Evolutionary conservation across 1,284 basidiomycete species (phyloP), one percentile per base, ranked within the genome.

Genomic region (Singerocomus inundabilis): DNA sequence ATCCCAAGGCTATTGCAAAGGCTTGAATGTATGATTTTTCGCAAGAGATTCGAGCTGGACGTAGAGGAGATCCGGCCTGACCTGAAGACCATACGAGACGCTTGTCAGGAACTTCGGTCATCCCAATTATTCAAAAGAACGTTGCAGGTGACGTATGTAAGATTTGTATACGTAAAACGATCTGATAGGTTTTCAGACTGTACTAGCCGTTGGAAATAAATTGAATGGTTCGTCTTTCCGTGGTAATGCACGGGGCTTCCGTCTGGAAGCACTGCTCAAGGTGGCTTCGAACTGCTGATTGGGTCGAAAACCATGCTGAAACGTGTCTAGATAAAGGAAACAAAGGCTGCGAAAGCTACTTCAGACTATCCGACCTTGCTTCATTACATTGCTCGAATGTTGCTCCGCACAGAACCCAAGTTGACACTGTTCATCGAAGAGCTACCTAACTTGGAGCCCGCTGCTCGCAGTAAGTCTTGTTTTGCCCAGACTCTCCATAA

Each of bases 31-130:
- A 93, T 95, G 86, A 66, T 93, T 13, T 95, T 89, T 68, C 82
- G 91, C 21, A 78, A 84, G 21, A 85, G 83, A 55, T 78, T 96
- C 21, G 90, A 94, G 48, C 62, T 92, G 39, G 90, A 93, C 30
- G 76, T 94, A 32, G 89, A 86, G 52, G 93, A 96, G 70, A 78
- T 91, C 35, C 80, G 88, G 32, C 91, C 91, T 1, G 92, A 96
- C 55, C 67, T 96, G 12, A 80, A 85, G 56, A 84, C 84, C 15
- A 64, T 96, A n/a, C 78, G 84, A 42, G 79, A 80, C 52, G 91
- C 91, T 0, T 85, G 82, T 32, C 75, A 73, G 26, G 90, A 96
- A 63, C 67, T 96, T n/a, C 80, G 79, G n/a, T 66, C 69, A 0
- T 92, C 89, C 5, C 54, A 56, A 10, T 81, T 79, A 57, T 87